phyloP scores from a whole-genome alignment of 768 basidiomycete genomes.

The Botryobasidium botryosum region DNA sequence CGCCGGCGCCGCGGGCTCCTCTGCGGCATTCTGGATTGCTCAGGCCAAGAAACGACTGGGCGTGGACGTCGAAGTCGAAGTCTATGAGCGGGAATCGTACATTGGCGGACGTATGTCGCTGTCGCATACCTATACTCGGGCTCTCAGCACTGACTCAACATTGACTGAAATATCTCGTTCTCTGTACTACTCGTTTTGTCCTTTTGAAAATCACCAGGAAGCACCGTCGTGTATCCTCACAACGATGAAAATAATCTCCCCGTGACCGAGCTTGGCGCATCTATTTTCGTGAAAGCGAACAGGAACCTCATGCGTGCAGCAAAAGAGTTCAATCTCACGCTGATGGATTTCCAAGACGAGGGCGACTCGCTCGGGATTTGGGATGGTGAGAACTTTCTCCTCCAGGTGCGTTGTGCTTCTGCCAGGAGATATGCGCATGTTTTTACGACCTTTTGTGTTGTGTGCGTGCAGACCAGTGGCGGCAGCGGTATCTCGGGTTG shows the following conservation, averaged over 20 bases:
- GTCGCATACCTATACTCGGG: no score
- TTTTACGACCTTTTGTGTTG: conserved; percentile 9
- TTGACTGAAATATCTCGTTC: not conserved
- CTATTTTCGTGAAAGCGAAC: conserved; percentile 71
- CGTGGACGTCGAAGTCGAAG: conserved; percentile 58
- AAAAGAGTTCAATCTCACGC: conserved; percentile 59
- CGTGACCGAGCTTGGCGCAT: conserved; percentile 69
- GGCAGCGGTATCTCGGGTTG: conserved; percentile 28
- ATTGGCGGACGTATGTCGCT: conserved; percentile 67
- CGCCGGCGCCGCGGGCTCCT: conserved; percentile 74
- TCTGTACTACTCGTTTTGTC: conserved; percentile 1
- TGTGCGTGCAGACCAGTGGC: conserved; percentile 26
- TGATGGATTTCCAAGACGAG: conserved; percentile 29
- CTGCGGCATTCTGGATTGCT: conserved; percentile 71
- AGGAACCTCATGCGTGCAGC: conserved; percentile 56
- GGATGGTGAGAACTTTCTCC: conserved; percentile 61
- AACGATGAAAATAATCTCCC: conserved; percentile 34
- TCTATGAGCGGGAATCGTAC: conserved; percentile 62
- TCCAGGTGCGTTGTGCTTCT: conserved; percentile 32
- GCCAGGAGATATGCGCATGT: no score
- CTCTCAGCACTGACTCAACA: no score
- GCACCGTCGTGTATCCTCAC: conserved; percentile 62
- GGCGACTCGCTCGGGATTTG: conserved; percentile 51
- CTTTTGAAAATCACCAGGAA: conserved; percentile 32
- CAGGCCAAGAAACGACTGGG: conserved; percentile 52